Evolutionary conservation across 306 rosid species (phyloP).

Genomic region (Astragalus glycyphyllos): DNA sequence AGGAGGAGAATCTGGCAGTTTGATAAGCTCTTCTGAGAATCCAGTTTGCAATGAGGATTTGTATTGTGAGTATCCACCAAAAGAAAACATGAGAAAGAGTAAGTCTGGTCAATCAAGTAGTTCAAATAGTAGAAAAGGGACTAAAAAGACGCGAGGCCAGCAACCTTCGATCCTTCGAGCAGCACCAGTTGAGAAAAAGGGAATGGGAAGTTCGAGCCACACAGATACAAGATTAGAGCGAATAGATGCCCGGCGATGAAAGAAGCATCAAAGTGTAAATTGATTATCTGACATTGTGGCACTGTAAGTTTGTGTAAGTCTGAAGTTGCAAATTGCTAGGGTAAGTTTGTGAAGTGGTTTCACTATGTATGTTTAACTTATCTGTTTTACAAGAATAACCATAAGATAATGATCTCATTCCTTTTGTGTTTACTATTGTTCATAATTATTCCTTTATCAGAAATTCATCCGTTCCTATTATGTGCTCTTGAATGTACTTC

Average conservation of each 20-base stretch:
- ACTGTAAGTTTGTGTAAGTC: conserved; percentile 51
- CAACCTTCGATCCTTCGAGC: conserved; percentile 43
- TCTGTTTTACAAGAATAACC: conserved; percentile 45
- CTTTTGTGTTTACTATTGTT: conserved; percentile 44
- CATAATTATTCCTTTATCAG: conserved; percentile 34
- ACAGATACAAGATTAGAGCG: conserved; percentile 59
- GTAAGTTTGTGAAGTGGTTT: conserved; percentile 54
- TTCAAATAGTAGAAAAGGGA: conserved; percentile 52
- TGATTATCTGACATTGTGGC: conserved; percentile 44
- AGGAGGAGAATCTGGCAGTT: conserved; percentile 48
- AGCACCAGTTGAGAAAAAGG: conserved; percentile 54
- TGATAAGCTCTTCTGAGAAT: conserved; percentile 51
- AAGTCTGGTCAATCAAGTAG: conserved; percentile 51
- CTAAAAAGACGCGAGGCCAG: conserved; percentile 49
- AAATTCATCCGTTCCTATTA: conserved; percentile 11
- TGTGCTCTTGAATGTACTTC: neutral
- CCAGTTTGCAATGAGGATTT: conserved; percentile 37
- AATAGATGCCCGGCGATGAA: conserved; percentile 74
- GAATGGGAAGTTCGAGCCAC: conserved; percentile 56
- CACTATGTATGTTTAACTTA: conserved; percentile 48
- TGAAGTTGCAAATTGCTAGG: conserved; percentile 39
- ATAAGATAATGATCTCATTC: conserved; percentile 28
- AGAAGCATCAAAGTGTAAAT: conserved; percentile 46
- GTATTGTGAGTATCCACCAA: conserved; percentile 50
- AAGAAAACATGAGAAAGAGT: conserved; percentile 51